A percentile compares a stretch with the other conserved stretches of the same genome.
Evolutionary conservation across 805 yeast species (phyloP).

Genomic region (Ogataea methylovora): DNA sequence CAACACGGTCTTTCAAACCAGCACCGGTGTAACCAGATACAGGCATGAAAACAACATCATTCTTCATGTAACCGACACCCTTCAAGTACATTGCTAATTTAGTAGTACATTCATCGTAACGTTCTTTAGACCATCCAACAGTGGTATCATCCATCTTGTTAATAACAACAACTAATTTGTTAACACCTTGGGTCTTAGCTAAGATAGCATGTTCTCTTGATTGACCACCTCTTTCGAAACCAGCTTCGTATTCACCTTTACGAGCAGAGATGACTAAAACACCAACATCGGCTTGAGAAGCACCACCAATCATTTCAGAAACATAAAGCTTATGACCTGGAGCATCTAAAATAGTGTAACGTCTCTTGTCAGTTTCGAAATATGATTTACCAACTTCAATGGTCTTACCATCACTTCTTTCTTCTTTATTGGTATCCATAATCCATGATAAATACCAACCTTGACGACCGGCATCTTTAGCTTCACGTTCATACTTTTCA

Average conservation of each 20-base stretch:
- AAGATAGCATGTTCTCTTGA: conserved; percentile 96
- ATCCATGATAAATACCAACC: conserved; percentile 99
- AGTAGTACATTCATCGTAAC: conserved; percentile 90
- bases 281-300: conserved; percentile 99
- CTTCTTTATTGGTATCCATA: conserved; percentile 98
- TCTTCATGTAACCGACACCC: conserved; percentile 86
- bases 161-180: conserved; percentile 85
- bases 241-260: conserved; percentile 99
- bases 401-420: conserved; percentile 97
- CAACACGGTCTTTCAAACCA: conserved; percentile 83
- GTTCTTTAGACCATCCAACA: conserved; percentile 90
- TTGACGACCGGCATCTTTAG: conserved; percentile 98
- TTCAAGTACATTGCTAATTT: conserved; percentile 73
- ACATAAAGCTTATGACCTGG: conserved; percentile 99
- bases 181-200: conserved; percentile 98
- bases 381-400: conserved; percentile 98
- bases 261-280: conserved; percentile 94
- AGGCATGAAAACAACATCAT: conserved; percentile 89
- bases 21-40: conserved; percentile 98
- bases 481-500: conserved; percentile 96
- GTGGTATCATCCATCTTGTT: conserved; percentile 99
- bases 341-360: conserved; percentile 97
- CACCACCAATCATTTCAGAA: conserved; percentile 99
- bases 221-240: conserved; percentile 98
- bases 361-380: conserved; percentile 95